Evolutionary conservation across 2,329 filamentous ascomycete genomes (phyloP), one percentile per base, ranked within the genome.

Genomic region (Fusarium sp.): DNA sequence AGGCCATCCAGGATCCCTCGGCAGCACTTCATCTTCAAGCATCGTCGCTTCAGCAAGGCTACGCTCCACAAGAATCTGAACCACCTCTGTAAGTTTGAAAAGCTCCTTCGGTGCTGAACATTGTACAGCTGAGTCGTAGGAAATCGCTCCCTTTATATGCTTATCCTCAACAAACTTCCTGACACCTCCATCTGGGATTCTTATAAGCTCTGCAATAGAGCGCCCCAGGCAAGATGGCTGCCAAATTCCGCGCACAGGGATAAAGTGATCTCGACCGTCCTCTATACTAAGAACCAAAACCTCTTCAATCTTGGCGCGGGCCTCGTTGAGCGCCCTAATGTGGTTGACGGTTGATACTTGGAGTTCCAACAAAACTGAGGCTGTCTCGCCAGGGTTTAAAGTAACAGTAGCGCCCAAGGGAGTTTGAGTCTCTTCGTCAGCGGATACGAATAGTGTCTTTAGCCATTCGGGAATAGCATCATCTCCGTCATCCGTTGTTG

Each of bases 181-280:
- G 59, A 92, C 92, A 7, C 96, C 91, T 6, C 94, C 93, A 12
- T 86, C 94, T 0, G 96, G 94, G 6, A 97, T 88, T 18, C 91
- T 89, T 50, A 97, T 93, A 10, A 99, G 85, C 74, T 97, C 94
- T 63, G 94, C 91, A n/a, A 99, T 86, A 0, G 92, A 94, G 37
- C 93, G 89, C 1, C 92, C 93, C 49, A 98, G 92, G 72, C 90
- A 92, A 0, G 93, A 93, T 10, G 92, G 91, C 5, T 91, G 82
- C 95, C 96, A 99, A 2, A 81, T 83, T 0, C 88, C 96, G 26
- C 87, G 89, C 1, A 97, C 84, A 0, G 94, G 91, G 38, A 99
- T 88, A 76, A 99, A 99, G 76, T 98, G 92, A 73, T 99, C 96
- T 47, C 94, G 87, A 1, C 97, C 97, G 53, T 91, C 88, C 12